Evolutionary conservation across 1,284 basidiomycete genomes (phyloP).

Genomic region (Stereum hirsutum): DNA sequence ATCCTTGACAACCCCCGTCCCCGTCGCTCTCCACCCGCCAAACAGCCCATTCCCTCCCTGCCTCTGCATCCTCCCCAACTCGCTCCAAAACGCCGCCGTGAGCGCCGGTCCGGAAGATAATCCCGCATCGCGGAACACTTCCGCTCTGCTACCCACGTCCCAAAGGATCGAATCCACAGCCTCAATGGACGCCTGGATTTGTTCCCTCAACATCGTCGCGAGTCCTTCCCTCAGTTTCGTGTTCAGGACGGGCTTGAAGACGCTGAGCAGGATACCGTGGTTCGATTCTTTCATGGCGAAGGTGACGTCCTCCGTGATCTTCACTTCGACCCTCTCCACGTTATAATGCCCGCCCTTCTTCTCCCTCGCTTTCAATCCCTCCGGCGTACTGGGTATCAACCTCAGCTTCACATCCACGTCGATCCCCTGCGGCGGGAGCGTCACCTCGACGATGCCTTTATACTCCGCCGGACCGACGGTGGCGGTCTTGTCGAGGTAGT

Average conservation of each 20-base stretch:
- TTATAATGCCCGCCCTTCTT: constrained; percentile 39
- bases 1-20: constrained; percentile 51
- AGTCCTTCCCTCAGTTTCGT: constrained; percentile 46
- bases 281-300: constrained; percentile 49
- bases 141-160: constrained; percentile 43
- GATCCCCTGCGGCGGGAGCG: constrained; percentile 53
- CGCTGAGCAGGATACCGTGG: constrained; percentile 45
- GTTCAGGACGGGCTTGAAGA: constrained; percentile 54
- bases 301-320: constrained; percentile 41
- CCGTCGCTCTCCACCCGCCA: constrained; percentile 42
- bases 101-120: constrained; percentile 35
- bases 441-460: constrained; percentile 51
- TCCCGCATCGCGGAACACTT: constrained; percentile 58
- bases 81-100: constrained; percentile 53
- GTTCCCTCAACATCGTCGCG: constrained; percentile 43
- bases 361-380: constrained; percentile 32
- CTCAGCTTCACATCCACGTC: constrained; percentile 58
- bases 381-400: constrained; percentile 41
- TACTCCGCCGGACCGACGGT: constrained; percentile 42
- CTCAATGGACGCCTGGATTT: constrained; percentile 39
- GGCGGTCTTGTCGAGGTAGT: constrained; percentile 51
- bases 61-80: constrained; percentile 44
- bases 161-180: constrained; percentile 43
- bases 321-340: constrained; percentile 42
- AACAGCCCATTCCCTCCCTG: constrained; percentile 27